Conservation (phyloP, 129 eudicot species). For the Ambrosia trifida region DNA sequence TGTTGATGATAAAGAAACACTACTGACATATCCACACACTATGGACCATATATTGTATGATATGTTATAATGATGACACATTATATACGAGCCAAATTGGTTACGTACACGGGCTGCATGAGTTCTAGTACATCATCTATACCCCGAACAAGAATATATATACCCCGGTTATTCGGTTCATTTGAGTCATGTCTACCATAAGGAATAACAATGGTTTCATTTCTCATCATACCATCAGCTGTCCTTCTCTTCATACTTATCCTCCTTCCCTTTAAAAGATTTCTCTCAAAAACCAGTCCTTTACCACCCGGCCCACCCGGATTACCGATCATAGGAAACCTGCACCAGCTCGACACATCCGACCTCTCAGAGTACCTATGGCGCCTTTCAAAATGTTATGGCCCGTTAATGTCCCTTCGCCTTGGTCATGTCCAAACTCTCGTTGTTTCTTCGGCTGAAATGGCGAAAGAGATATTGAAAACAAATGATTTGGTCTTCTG, state of each 20-base stretch:
- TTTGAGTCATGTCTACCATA: no score
- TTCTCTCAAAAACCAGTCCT: background rate
- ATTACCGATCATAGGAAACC: conserved; percentile 49
- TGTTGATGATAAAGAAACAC: no score
- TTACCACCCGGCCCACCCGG: conserved; percentile 47
- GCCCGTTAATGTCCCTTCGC: conserved; percentile 41
- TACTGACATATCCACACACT: no score
- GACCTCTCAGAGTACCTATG: conserved; percentile 25
- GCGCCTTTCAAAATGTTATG: conserved; percentile 39
- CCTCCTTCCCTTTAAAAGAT: conserved; percentile 7
- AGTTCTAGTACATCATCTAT: no score
- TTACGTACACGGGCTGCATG: no score
- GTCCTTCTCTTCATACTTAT: background rate
- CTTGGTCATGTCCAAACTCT: conserved; percentile 33
- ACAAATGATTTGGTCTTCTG: conserved; percentile 39
- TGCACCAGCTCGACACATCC: conserved; percentile 31
- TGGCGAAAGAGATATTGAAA: conserved; percentile 43
- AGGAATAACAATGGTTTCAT: no score
- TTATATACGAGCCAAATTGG: no score
- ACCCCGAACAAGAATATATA: no score
- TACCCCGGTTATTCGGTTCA: no score
- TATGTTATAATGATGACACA: no score
- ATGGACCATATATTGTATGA: no score
- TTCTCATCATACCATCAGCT: no score
- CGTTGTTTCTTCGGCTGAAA: conserved; percentile 37